These are phyloP conservation scores for Epichloe scottii DNA, from an alignment of 2,329 filamentous ascomycete species.

Conservation along the genomic window DNA sequence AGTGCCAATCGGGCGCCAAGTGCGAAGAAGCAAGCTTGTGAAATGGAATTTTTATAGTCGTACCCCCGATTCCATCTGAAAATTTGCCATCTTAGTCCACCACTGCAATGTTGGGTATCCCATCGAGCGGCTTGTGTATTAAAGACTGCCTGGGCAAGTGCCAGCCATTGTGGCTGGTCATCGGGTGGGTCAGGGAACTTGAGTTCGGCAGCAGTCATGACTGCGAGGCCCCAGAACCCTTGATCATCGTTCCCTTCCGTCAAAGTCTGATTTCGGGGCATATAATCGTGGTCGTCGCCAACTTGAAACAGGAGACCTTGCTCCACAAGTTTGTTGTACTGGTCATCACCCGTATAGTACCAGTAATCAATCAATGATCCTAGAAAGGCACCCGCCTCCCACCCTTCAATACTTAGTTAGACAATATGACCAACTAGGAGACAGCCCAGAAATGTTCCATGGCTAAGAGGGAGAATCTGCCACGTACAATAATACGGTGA, in stretches of 20 bases:
- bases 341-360: constrained; percentile 64
- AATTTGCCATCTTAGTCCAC: constrained; percentile 76
- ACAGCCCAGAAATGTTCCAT: not conserved
- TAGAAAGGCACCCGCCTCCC: constrained; percentile 64
- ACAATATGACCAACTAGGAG: not conserved
- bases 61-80: constrained; percentile 73
- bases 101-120: constrained; percentile 57
- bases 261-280: constrained; percentile 60
- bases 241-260: constrained; percentile 65
- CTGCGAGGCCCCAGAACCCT: constrained; percentile 60
- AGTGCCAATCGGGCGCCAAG: constrained; percentile 55
- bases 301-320: constrained; percentile 64
- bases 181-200: constrained; percentile 48
- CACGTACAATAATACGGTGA: constrained; percentile 41
- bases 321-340: constrained; percentile 55
- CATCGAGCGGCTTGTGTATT: constrained; percentile 65
- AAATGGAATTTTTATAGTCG: constrained; percentile 61
- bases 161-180: constrained; percentile 51
- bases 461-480: not conserved
- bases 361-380: constrained; percentile 69
- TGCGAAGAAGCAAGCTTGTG: constrained; percentile 50
- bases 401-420: constrained; percentile 31
- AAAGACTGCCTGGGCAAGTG: constrained; percentile 68
- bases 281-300: constrained; percentile 61
- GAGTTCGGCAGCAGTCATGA: constrained; percentile 58